Conservation (phyloP, 805 yeast genomes). For the Torulaspora microellipsoides region DNA sequence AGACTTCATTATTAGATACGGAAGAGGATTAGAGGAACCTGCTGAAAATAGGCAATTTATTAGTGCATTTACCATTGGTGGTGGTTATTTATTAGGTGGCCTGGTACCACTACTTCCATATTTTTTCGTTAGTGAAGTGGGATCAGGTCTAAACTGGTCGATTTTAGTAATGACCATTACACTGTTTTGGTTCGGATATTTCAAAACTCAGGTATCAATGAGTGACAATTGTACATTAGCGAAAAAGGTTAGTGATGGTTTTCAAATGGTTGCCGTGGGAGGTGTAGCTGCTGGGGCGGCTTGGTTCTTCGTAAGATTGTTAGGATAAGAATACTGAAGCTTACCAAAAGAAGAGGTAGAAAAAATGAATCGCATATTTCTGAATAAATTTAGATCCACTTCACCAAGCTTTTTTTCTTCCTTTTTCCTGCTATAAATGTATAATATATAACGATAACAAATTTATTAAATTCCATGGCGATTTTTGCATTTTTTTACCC, state of each 20-base stretch:
- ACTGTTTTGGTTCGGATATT: constrained; percentile 78
- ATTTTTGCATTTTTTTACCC: background rate
- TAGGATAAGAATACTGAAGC: constrained; percentile 39
- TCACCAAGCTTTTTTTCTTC: background rate
- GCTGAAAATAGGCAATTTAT: constrained; percentile 86
- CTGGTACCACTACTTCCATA: constrained; percentile 88
- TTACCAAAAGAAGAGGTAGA: background rate
- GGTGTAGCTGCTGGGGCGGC: constrained; percentile 98
- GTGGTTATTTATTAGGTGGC: constrained; percentile 87
- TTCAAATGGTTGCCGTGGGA: constrained; percentile 91
- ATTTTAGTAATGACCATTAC: constrained; percentile 81
- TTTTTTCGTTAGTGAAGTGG: constrained; percentile 74
- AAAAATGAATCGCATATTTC: background rate
- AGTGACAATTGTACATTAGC: constrained; percentile 64
- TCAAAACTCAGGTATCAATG: constrained; percentile 79
- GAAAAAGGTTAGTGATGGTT: constrained; percentile 69
- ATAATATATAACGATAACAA: constrained; percentile 13
- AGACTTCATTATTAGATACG: constrained; percentile 81
- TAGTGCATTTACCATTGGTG: constrained; percentile 86
- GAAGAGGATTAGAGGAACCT: constrained; percentile 93
- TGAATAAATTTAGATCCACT: background rate
- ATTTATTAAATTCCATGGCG: background rate
- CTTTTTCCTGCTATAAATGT: constrained; percentile 5
- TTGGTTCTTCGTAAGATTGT: constrained; percentile 79
- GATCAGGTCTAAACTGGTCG: constrained; percentile 69